Base-by-base conservation (phyloP, 371 early-diverging fungal genomes). In the Smittium mucronatum region DNA sequence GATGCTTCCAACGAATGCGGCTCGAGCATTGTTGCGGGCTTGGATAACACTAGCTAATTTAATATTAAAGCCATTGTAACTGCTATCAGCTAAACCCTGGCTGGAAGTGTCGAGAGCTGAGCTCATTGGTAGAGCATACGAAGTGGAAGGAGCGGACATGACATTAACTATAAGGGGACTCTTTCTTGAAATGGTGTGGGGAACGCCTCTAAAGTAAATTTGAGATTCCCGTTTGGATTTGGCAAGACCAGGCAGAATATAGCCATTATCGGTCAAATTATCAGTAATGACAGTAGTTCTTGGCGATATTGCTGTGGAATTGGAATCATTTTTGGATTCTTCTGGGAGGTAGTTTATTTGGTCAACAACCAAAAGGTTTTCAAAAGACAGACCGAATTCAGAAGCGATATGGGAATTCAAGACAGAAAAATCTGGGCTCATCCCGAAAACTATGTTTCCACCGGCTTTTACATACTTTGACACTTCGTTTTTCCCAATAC, bases 311-410 rank as follows among this genome's bases (percentile, higher is more conserved):
- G 26, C n/a, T 28, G 17, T 25, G 60, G 15, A 35, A 47, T n/a
- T n/a, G 32, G 36, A 36, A 58, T 63, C 34, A 11, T 67, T 61
- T 34, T 74, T 36, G 1, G 69, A 72, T 21, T 75, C 66, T 71
- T 60, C 71, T 71, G 34, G 28, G 71, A 64, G 32, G 63, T 80
- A 79, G 70, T 83, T 72, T 72, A 86, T 83, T 59, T 88, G 86
- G 72, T 94, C 94, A 58, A 87, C 77, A 0, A 90, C 83, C 47
- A 81, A 83, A 29, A 81, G 77, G 63, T 83, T 83, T 70, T 93
- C 94, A 66, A 91, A 86, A 60, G 89, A 89, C 33, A 92, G 85
- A 65, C 90, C 90, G 73, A 95, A 92, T 75, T 96, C 94, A 72
- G 83, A 77, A 21, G 88, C 89, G 36, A 98, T 77, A 64, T 90